Evolutionary conservation across 1,284 basidiomycete species (phyloP).

Genomic region (Wallemia mellicola): DNA sequence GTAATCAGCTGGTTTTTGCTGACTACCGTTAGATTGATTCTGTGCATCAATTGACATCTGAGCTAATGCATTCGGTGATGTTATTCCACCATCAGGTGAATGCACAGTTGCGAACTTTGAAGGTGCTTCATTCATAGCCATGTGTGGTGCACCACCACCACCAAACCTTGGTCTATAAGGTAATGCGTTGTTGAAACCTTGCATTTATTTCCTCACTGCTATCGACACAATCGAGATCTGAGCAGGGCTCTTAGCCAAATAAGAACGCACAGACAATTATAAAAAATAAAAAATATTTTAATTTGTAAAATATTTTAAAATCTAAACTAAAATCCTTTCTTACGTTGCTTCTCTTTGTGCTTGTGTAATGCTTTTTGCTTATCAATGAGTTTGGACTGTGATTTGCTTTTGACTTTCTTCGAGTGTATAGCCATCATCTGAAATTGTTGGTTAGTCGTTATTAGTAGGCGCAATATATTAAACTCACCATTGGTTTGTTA

Average conservation of each 20-base stretch:
- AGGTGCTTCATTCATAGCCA: neutral
- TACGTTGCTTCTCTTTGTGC: neutral
- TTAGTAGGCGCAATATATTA: too few relatives aligned
- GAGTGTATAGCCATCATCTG: constrained; percentile 7
- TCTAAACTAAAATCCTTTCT: neutral
- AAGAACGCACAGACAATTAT: neutral
- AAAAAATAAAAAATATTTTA: neutral
- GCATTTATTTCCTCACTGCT: neutral
- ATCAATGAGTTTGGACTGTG: constrained; percentile 1
- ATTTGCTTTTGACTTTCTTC: constrained; percentile 1
- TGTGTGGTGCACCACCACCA: neutral
- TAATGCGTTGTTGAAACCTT: neutral
- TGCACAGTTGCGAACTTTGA: neutral
- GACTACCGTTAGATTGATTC: neutral
- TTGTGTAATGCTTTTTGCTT: constrained; percentile 3
- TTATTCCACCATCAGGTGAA: neutral
- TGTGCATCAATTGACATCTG: neutral
- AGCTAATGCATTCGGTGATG: neutral
- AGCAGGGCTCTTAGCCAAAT: neutral
- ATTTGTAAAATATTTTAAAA: neutral
- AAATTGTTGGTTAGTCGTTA: too few relatives aligned
- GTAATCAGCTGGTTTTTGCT: constrained; percentile 25
- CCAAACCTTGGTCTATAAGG: neutral
- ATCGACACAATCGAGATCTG: neutral
- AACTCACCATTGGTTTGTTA: constrained; percentile 7